Base-by-base conservation (phyloP, 2,329 filamentous ascomycete species). In the Coniochaeta sp. region DNA sequence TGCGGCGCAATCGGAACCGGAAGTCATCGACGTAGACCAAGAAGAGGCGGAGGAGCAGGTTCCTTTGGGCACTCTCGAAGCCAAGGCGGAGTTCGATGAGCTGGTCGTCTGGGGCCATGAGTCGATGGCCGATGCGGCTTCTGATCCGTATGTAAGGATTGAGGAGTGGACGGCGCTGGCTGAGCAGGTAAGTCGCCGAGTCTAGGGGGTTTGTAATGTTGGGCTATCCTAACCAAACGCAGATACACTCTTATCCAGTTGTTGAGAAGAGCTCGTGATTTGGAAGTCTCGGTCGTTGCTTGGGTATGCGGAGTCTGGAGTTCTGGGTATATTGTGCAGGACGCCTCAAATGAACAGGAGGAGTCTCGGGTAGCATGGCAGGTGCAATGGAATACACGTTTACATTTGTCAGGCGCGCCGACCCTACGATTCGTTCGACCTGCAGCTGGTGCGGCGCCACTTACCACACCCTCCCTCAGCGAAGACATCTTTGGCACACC, bases 81-180 rank as follows among this genome's bases (percentile, higher is more conserved):
- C 81, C 40, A 74, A 83, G 18, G 83, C 82, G 1, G 75, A 75
- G 14, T 96, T 96, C 63, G 82, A 90, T 6, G 76, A 87, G 51
- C 66, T 96, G 49, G 70, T 89, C 3, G 77, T 96, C n/a, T 97
- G 91, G 91, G 85, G 81, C 0, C 91, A 96, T 65, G 91, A 94
- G 58, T 67, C 71, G 1, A 60, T 81, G 48, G 83, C 83, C 6
- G 82, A 86, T 54, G 74, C 75, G 1, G 74, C 74, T 26, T 70
- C 71, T 6, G 89, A 96, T 67, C 73, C 79, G 1, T 94, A 90
- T 64, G 73, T 89, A 4, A 85, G 86, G 64, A 71, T 95, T 40
- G 79, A 85, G 58, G 91, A 96, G 67, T 96, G 91, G 90, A 74
- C 95, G 52, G 73, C 75, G 10, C 81, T 91, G 65, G 81, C 90